Evolutionary conservation across 2,329 filamentous ascomycete genomes (phyloP).

Genomic region (Fusarium sp.): DNA sequence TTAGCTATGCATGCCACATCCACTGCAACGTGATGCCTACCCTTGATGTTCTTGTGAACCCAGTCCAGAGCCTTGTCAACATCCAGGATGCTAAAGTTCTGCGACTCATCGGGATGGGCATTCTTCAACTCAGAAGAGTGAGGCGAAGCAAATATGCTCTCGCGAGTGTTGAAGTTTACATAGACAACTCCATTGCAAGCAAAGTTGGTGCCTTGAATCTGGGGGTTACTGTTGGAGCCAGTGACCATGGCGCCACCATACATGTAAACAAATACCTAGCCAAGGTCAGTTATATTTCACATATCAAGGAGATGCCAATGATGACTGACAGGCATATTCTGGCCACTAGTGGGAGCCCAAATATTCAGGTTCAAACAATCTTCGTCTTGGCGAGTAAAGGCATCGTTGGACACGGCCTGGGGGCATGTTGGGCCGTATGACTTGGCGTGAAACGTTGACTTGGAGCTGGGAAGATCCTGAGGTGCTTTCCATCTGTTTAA

Average conservation of each 20-base stretch:
- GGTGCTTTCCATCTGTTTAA: conserved; percentile 38
- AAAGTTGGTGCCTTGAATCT: conserved; percentile 52
- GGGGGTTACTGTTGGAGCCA: conserved; percentile 54
- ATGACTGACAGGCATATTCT: conserved; percentile 45
- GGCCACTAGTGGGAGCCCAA: conserved; percentile 47
- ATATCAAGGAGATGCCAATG: no score
- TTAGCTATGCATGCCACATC: conserved; percentile 1
- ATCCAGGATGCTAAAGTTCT: conserved; percentile 44
- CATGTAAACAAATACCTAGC: conserved; percentile 54
- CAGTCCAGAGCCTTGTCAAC: conserved; percentile 45
- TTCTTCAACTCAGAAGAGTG: conserved; percentile 52
- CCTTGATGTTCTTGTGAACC: conserved; percentile 40
- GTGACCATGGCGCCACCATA: conserved; percentile 52
- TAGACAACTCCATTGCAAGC: conserved; percentile 52
- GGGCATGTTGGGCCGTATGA: conserved; percentile 42
- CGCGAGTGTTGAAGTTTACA: conserved; percentile 55
- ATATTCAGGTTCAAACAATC: conserved; percentile 58
- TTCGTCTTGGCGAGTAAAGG: conserved; percentile 45
- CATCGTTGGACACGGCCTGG: conserved; percentile 33
- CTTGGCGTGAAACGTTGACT: conserved; percentile 18
- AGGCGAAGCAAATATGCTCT: conserved; percentile 58
- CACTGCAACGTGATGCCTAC: conserved; percentile 6
- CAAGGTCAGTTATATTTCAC: neutral
- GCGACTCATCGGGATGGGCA: conserved; percentile 28
- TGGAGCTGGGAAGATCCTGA: conserved; percentile 32